These are phyloP conservation scores for Monosporascus ibericus DNA, from an alignment of 2,329 filamentous ascomycete species.

Conservation along the genomic window DNA sequence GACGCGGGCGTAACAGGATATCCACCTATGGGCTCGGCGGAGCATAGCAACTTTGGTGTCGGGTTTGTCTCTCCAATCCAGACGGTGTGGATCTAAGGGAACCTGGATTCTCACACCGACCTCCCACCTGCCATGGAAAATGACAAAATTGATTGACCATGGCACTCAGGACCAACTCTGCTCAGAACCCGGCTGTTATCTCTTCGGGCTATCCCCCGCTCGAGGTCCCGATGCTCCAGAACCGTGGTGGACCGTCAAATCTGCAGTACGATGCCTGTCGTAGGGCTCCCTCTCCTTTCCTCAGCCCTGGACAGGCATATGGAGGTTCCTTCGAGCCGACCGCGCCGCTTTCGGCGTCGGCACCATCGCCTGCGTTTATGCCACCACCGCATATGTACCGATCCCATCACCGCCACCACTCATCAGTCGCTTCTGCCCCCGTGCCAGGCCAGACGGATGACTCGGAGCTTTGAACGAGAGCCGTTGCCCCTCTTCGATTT, in stretches of 20 bases:
- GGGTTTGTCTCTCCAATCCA: constrained; percentile 61
- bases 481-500: not conserved
- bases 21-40: constrained; percentile 37
- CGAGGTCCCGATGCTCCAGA: constrained; percentile 30
- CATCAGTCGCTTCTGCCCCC: constrained; percentile 27
- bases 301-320: constrained; percentile 37
- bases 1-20: constrained; percentile 40
- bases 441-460: constrained; percentile 31
- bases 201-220: constrained; percentile 39
- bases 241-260: constrained; percentile 11
- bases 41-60: constrained; percentile 41
- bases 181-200: constrained; percentile 30
- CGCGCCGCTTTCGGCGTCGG: constrained; percentile 26
- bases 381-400: constrained; percentile 27
- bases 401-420: constrained; percentile 28
- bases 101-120: constrained; percentile 34
- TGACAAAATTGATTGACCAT: constrained; percentile 49
- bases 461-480: constrained; percentile 14
- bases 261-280: constrained; percentile 31
- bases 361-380: constrained; percentile 28
- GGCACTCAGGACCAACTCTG: constrained; percentile 41
- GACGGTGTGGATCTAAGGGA: constrained; percentile 52
- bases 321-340: constrained; percentile 32
- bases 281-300: constrained; percentile 38
- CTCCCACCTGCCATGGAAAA: constrained; percentile 29